Base-by-base conservation (phyloP, 163 green algal genomes). In the Volvox carteri region DNA sequence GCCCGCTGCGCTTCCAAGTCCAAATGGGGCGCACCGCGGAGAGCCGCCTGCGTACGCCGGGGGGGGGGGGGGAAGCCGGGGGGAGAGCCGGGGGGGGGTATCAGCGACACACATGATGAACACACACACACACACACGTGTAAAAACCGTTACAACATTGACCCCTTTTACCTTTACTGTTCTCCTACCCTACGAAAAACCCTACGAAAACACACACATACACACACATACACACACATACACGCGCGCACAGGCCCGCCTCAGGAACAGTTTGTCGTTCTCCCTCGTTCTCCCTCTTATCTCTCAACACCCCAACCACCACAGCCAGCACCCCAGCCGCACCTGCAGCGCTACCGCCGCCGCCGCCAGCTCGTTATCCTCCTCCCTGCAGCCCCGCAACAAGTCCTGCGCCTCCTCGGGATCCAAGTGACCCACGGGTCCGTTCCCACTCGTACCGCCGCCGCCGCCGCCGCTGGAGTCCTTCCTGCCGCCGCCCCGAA, bases 1-100 rank as follows among this genome's bases (percentile, higher is more conserved):
- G 81, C 81, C 23, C 81, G 65, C 65, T 87, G 81, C 1, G 65
- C 46, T 23, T 87, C 81, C 33, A 87, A 42, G 25, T 87, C 81
- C 16, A 88, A 12, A 39, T 88, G 84, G 0, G 68, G 50, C 37
- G 23, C 28, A 23, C 84, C 84, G 7, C 68, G 52, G 25, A 88
- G 70, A 4, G 70, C 84, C 28, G 70, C 68, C 68, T 83, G 78
- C n/a, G n/a, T n/a, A n/a, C n/a, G n/a, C n/a, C n/a, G n/a, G n/a
- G n/a, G n/a, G n/a, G n/a, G n/a, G n/a, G n/a, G n/a, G n/a, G n/a
- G n/a, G n/a, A n/a, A n/a, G n/a, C n/a, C n/a, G n/a, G n/a, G n/a
- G n/a, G n/a, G n/a, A n/a, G n/a, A n/a, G n/a, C n/a, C n/a, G n/a
- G n/a, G n/a, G n/a, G n/a, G n/a, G n/a, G n/a, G n/a, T n/a, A n/a